Percentiles rank a stretch among this genome's conserved stretches.
phyloP scores from a whole-genome alignment of 2,329 filamentous ascomycete genomes.

The Septoria linicola region DNA sequence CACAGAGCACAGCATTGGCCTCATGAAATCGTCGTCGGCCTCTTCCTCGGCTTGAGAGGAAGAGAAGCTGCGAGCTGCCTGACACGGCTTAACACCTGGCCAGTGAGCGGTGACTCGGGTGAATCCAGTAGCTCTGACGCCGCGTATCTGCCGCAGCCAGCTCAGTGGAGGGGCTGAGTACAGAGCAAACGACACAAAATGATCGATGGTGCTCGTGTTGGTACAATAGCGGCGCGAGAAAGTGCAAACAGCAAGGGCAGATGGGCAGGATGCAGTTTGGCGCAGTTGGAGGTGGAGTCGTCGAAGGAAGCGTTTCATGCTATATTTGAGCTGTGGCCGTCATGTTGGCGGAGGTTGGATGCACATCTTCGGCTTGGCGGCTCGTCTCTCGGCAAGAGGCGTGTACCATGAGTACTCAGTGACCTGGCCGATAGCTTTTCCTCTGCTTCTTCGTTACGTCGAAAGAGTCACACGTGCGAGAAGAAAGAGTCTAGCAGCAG shows the following conservation, averaged over 20 bases:
- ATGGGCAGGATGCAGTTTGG: neutral
- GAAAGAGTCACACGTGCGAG: too few species aligned
- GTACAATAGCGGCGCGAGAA: neutral
- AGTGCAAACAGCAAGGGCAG: neutral
- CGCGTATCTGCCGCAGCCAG: neutral
- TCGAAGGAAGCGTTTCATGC: neutral
- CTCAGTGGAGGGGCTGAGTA: neutral
- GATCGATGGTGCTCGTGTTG: neutral
- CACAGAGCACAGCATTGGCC: too few species aligned
- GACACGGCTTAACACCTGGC: neutral
- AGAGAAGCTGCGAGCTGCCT: too few species aligned
- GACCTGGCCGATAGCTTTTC: too few species aligned
- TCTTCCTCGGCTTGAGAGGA: too few species aligned
- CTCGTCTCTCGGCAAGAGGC: too few species aligned
- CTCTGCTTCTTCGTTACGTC: too few species aligned
- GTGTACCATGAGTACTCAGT: too few species aligned
- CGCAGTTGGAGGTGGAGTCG: neutral
- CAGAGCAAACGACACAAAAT: neutral
- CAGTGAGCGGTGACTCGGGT: neutral
- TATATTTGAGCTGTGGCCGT: neutral
- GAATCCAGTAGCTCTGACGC: neutral
- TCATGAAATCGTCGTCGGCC: too few species aligned
- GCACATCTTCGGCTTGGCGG: too few species aligned
- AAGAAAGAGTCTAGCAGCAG: too few species aligned
- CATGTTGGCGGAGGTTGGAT: too few species aligned